phyloP scores from a whole-genome alignment of 2,329 filamentous ascomycete species.

The Cercospora canescens region DNA sequence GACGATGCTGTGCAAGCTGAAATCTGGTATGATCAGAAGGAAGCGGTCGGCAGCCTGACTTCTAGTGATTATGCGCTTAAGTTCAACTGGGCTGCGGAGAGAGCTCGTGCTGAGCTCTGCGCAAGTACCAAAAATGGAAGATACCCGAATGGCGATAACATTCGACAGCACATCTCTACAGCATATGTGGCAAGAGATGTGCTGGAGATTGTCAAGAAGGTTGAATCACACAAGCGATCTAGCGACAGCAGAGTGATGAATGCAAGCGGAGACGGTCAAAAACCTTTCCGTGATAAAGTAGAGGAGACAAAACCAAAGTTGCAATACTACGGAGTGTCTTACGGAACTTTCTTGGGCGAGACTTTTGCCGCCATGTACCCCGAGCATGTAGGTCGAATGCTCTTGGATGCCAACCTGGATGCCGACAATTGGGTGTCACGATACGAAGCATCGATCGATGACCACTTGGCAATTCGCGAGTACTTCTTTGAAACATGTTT shows the following conservation, averaged over 20 bases:
- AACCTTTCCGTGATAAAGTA: neutral
- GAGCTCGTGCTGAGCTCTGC: slow-evolving; percentile 36
- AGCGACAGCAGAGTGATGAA: neutral
- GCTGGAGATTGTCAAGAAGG: slow-evolving; percentile 15
- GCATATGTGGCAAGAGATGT: slow-evolving; percentile 15
- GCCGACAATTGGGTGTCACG: slow-evolving; percentile 32
- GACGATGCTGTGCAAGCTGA: slow-evolving; percentile 30
- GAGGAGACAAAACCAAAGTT: slow-evolving; percentile 9
- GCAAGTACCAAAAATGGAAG: slow-evolving; percentile 36
- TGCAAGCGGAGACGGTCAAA: neutral
- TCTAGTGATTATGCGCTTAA: slow-evolving; percentile 27
- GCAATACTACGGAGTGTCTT: slow-evolving; percentile 37
- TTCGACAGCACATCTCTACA: slow-evolving; percentile 38
- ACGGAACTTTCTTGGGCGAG: slow-evolving; percentile 16
- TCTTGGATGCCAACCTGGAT: slow-evolving; percentile 32
- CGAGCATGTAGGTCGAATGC: slow-evolving; percentile 14
- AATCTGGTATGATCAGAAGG: slow-evolving; percentile 34
- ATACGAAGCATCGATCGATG: slow-evolving; percentile 23
- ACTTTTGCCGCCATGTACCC: slow-evolving; percentile 14
- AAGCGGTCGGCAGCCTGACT: slow-evolving; percentile 17
- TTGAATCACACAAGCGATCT: slow-evolving; percentile 9
- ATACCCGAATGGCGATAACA: slow-evolving; percentile 22
- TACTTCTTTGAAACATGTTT: slow-evolving; percentile 19
- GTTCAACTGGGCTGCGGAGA: slow-evolving; percentile 38
- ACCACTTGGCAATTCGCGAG: slow-evolving; percentile 11